These are phyloP conservation scores for Phytophthora colocasiae DNA, from an alignment of 352 stramenopile genomes.

Conservation along the genomic window DNA sequence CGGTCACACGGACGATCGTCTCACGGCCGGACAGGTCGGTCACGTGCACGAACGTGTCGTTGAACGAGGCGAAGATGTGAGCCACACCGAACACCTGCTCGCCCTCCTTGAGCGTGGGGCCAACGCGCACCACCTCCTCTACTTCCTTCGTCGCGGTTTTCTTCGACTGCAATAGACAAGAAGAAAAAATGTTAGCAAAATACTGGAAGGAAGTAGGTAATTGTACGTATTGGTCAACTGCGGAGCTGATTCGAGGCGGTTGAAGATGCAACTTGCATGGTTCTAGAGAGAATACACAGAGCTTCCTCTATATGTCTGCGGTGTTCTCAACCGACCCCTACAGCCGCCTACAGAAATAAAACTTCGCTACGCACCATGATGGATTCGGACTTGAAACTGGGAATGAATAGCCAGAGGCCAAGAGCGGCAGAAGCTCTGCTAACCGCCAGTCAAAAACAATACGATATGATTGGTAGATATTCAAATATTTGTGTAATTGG, in stretches of 20 bases:
- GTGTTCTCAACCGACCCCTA: background rate
- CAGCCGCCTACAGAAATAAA: slow-evolving; percentile 3
- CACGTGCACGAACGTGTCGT: slow-evolving; percentile 99
- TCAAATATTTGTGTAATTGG: no score
- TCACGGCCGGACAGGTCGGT: slow-evolving; percentile 99
- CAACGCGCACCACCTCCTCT: slow-evolving; percentile 93
- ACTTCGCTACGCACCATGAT: slow-evolving; percentile 72
- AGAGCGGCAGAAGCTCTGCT: background rate
- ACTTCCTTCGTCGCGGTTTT: slow-evolving; percentile 91
- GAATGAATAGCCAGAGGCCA: slow-evolving; percentile 46
- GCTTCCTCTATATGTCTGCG: no score
- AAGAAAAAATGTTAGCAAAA: background rate
- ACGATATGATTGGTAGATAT: slow-evolving; percentile 29
- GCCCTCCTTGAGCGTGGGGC: slow-evolving; percentile 95
- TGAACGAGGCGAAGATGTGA: slow-evolving; percentile 99
- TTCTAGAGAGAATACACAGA: background rate
- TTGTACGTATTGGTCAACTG: background rate
- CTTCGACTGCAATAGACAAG: slow-evolving; percentile 63
- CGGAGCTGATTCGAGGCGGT: background rate
- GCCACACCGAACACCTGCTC: slow-evolving; percentile 99
- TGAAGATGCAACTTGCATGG: slow-evolving; percentile 4
- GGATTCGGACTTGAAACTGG: slow-evolving; percentile 88
- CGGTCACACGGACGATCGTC: slow-evolving; percentile 99
- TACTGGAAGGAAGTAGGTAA: slow-evolving; percentile 1
- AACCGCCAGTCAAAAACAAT: slow-evolving; percentile 33